Percentiles rank a stretch among this genome's conserved stretches.
Evolutionary conservation across 441 rosid genomes (phyloP).

Genomic region (Corymbia calophylla): DNA sequence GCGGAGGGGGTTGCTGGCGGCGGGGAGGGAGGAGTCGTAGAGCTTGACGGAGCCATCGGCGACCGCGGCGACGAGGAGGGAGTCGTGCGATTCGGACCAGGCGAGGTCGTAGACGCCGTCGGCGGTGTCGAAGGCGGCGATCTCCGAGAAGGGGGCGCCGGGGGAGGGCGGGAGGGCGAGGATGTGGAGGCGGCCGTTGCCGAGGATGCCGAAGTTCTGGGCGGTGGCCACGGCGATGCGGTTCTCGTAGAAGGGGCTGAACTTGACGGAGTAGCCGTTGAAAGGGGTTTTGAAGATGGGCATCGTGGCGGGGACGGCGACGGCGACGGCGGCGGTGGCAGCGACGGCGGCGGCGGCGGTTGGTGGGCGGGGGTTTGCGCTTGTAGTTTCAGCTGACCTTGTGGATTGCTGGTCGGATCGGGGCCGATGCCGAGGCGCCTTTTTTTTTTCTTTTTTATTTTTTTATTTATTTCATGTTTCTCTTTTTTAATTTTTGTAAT

Average conservation of each 20-base stretch:
- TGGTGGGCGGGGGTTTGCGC: not conserved
- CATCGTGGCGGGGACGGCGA: constrained; percentile 23
- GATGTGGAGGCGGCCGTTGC: constrained; percentile 84
- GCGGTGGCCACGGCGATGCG: constrained; percentile 86
- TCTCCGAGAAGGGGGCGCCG: constrained; percentile 36
- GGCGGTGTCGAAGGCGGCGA: constrained; percentile 62
- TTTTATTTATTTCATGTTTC: not conserved
- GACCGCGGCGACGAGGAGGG: constrained; percentile 63
- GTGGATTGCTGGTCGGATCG: not conserved
- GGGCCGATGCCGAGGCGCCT: not conserved
- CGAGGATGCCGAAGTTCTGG: constrained; percentile 93
- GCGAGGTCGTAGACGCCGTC: constrained; percentile 79
- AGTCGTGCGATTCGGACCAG: constrained; percentile 94
- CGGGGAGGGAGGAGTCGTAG: constrained; percentile 68
- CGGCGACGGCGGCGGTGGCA: not conserved
- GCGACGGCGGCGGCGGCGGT: not conserved
- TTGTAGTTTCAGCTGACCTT: not conserved
- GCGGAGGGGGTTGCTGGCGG: constrained; percentile 63
- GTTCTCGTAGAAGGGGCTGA: constrained; percentile 80
- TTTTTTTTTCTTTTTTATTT: not conserved
- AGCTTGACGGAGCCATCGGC: constrained; percentile 89
- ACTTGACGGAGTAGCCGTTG: constrained; percentile 78
- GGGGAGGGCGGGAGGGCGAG: constrained; percentile 62
- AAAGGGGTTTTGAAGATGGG: constrained; percentile 72
- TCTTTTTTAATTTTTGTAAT: not conserved